Conservation (phyloP, 2,329 filamentous ascomycete genomes). For the Aspergillus sp. region DNA sequence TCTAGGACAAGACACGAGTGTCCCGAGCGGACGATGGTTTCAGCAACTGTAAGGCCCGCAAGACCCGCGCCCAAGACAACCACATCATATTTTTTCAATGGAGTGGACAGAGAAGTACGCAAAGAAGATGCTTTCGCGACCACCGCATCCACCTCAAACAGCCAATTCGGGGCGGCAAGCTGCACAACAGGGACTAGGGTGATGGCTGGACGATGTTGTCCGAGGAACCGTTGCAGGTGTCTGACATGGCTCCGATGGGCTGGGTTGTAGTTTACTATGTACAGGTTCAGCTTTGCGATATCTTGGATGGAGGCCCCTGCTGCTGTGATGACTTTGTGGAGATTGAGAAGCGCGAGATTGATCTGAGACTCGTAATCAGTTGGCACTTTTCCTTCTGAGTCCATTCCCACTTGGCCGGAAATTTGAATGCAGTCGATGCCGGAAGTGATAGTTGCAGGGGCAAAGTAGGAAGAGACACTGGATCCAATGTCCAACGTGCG, state of each 20-base stretch:
- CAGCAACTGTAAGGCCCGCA: conserved; percentile 36
- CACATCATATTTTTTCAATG: conserved; percentile 13
- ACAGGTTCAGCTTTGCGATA: conserved; percentile 43
- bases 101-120: too few species aligned
- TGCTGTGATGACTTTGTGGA: conserved; percentile 35
- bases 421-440: conserved; percentile 9
- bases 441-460: conserved; percentile 12
- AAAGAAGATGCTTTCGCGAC: conserved; percentile 5
- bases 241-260: conserved; percentile 34
- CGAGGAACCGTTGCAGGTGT: conserved; percentile 29
- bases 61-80: conserved; percentile 42
- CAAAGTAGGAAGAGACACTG: conserved; percentile 10
- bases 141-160: conserved; percentile 17
- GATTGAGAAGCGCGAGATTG: conserved; percentile 38
- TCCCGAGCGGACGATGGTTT: conserved; percentile 28
- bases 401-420: conserved; percentile 32
- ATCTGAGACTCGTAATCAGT: conserved; percentile 43
- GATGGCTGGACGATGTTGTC: conserved; percentile 40
- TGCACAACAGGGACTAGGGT: conserved; percentile 43
- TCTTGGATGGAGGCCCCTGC: conserved; percentile 36
- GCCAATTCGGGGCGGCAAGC: conserved; percentile 29
- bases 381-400: conserved; percentile 19
- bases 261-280: conserved; percentile 46
- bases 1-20: conserved; percentile 38
- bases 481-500: neutral